These are phyloP conservation scores for Hibiscus tridactylites DNA, from an alignment of 345 rosid genomes.

Conservation along the genomic window DNA sequence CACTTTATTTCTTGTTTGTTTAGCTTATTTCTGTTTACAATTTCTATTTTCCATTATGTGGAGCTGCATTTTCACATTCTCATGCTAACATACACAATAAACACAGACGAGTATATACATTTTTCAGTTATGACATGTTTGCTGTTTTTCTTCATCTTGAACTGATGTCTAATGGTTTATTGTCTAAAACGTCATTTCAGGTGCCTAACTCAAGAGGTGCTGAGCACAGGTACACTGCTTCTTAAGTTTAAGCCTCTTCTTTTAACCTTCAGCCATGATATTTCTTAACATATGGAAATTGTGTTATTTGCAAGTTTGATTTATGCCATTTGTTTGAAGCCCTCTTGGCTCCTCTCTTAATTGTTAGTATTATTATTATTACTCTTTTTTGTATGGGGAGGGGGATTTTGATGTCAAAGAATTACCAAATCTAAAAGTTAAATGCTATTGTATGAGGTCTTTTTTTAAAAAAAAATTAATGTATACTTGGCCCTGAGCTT, in stretches of 20 bases:
- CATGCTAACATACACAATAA: neutral
- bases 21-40: constrained; percentile 1
- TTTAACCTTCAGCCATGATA: neutral
- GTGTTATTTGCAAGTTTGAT: neutral
- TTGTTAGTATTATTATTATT: neutral
- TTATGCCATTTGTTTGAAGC: neutral
- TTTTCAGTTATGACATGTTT: neutral
- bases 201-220: constrained; percentile 37
- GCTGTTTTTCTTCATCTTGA: neutral
- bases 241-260: neutral
- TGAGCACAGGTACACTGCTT: constrained; percentile 35
- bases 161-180: neutral
- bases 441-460: neutral
- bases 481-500: neutral
- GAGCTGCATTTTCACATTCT: neutral
- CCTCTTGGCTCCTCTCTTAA: neutral
- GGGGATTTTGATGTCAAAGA: neutral
- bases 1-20: constrained; percentile 10
- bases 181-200: constrained; percentile 29
- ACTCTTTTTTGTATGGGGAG: too few species aligned
- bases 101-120: neutral
- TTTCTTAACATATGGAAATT: neutral
- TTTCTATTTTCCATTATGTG: neutral
- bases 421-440: neutral
- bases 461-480: neutral